Percentiles rank a stretch among this genome's conserved stretches.
phyloP scores from a whole-genome alignment of 345 rosid genomes.

The Microthlaspi erraticum region DNA sequence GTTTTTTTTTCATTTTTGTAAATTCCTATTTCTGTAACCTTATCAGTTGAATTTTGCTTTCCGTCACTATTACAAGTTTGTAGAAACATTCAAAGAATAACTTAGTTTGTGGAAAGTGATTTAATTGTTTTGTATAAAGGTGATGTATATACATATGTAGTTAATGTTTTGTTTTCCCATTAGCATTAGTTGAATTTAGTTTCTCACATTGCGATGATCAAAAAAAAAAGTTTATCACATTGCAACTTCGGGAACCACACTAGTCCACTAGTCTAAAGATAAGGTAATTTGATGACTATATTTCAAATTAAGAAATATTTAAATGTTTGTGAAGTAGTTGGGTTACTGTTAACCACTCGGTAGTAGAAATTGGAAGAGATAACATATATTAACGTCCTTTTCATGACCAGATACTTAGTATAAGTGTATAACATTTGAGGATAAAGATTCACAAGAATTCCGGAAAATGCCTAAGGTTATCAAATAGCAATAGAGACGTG shows the following conservation, averaged over 20 bases:
- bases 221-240: not conserved
- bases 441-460: too few species aligned
- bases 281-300: conserved; percentile 3
- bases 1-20: not conserved
- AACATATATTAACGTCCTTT: not conserved
- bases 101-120: not conserved
- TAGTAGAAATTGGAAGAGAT: not conserved
- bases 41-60: not conserved
- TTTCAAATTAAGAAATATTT: not conserved
- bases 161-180: not conserved
- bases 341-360: not conserved
- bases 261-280: not conserved
- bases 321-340: conserved; percentile 1
- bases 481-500: not conserved
- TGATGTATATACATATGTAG: not conserved
- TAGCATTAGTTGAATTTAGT: not conserved
- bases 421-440: too few species aligned
- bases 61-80: not conserved
- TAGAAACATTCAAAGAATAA: conserved; percentile 2
- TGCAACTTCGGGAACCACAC: not conserved
- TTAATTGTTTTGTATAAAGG: not conserved
- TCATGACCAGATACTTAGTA: not conserved
- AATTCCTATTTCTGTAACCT: not conserved
- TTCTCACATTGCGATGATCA: not conserved
- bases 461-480: not conserved